Conservation (phyloP, 148 eudicot species). For the Rhododendron mucronatum region DNA sequence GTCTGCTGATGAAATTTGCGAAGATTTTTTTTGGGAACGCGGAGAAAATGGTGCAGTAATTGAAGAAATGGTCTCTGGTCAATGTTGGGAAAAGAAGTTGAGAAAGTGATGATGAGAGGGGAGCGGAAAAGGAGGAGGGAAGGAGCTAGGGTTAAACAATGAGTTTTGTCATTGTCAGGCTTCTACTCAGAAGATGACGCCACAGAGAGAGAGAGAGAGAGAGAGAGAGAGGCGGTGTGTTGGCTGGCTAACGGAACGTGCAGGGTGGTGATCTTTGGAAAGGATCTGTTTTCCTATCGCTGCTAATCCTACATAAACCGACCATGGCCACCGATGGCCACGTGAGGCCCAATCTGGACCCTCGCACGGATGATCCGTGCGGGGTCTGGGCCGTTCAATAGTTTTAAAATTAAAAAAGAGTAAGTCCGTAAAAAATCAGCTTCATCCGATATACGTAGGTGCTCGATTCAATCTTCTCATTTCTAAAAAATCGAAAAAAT, state of each 20-base stretch:
- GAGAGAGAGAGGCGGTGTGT: slow-evolving; percentile 29
- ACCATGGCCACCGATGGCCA: too few relatives aligned
- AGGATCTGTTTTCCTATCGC: too few relatives aligned
- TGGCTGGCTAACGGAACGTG: slow-evolving; percentile 10
- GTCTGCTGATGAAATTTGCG: neutral
- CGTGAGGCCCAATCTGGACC: too few relatives aligned
- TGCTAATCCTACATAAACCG: too few relatives aligned
- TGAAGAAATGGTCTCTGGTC: neutral
- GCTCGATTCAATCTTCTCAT: too few relatives aligned
- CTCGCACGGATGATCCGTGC: too few relatives aligned
- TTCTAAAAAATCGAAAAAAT: too few relatives aligned
- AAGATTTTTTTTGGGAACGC: neutral
- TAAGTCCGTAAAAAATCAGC: accelerated
- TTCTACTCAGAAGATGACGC: slow-evolving; percentile 26
- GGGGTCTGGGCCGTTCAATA: too few relatives aligned
- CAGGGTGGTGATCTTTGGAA: neutral
- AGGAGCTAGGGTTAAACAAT: neutral
- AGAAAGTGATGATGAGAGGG: neutral
- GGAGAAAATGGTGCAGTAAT: neutral
- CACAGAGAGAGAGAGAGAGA: slow-evolving; percentile 12
- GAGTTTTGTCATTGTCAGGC: slow-evolving; percentile 33
- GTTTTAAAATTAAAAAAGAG: too few relatives aligned
- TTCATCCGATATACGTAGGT: too few relatives aligned
- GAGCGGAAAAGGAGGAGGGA: slow-evolving; percentile 10
- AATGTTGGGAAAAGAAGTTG: neutral